phyloP scores from a whole-genome alignment of 1,284 basidiomycete genomes.

The Ustilago trichophora region DNA sequence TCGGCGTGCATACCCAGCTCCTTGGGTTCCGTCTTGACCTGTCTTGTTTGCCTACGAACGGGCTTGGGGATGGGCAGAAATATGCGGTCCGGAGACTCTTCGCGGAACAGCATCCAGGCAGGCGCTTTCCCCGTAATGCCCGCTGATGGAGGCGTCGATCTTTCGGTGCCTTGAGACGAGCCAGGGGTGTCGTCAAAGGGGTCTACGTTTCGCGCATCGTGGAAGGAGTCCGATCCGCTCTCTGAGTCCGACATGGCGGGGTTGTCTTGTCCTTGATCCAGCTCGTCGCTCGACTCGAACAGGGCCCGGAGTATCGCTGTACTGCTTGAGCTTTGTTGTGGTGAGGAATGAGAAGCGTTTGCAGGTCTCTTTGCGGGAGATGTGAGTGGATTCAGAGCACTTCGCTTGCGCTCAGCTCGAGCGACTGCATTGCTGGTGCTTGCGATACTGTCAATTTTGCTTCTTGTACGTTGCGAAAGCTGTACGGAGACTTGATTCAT shows the following conservation, averaged over 20 bases:
- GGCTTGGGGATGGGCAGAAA: too few relatives aligned
- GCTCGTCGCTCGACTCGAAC: neutral
- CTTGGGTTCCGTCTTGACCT: neutral
- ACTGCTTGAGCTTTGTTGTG: neutral
- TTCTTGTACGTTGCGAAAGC: too few relatives aligned
- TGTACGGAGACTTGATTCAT: too few relatives aligned
- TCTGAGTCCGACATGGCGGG: conserved; percentile 10
- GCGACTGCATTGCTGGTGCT: too few relatives aligned
- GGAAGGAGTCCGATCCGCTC: conserved; percentile 6
- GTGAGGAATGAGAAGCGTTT: neutral
- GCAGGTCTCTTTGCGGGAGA: neutral
- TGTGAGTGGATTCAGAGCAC: neutral
- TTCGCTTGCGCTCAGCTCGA: too few relatives aligned
- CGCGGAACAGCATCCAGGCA: conserved; percentile 5
- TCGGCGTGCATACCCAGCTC: too few relatives aligned
- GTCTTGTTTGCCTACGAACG: too few relatives aligned
- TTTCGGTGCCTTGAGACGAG: conserved; percentile 5
- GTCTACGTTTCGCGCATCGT: neutral
- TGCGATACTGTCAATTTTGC: too few relatives aligned
- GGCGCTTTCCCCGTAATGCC: neutral
- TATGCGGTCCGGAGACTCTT: neutral
- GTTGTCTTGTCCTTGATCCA: too few relatives aligned
- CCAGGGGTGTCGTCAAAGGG: neutral
- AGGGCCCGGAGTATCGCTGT: neutral
- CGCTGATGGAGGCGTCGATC: neutral